These are phyloP conservation scores for Sphagnum fallax DNA, from an alignment of 228 moss, liverwort and hornwort genomes.

Conservation along the genomic window DNA sequence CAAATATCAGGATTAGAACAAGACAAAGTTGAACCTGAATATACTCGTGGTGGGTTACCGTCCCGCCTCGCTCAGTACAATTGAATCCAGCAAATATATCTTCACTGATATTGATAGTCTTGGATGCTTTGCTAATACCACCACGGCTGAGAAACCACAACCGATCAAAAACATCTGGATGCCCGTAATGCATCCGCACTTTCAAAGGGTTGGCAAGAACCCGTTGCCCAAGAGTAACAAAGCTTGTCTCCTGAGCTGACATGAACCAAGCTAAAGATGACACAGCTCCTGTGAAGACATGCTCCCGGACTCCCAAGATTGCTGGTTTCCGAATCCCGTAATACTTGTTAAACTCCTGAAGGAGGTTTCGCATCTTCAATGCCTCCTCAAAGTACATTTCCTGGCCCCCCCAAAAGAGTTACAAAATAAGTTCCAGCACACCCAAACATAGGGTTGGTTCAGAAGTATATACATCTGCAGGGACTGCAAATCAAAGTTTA, in stretches of 20 bases:
- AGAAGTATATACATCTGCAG: neutral
- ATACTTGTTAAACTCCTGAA: conserved; percentile 74
- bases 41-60: conserved; percentile 94
- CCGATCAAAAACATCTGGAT: conserved; percentile 97
- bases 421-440: neutral
- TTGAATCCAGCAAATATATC: conserved; percentile 97
- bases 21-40: conserved; percentile 55
- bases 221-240: conserved; percentile 96
- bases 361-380: conserved; percentile 86
- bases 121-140: conserved; percentile 94
- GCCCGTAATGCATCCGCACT: conserved; percentile 99
- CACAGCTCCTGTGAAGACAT: conserved; percentile 94
- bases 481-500: neutral
- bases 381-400: conserved; percentile 99
- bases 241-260: conserved; percentile 99
- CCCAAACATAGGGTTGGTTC: too few relatives aligned
- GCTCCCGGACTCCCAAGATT: conserved; percentile 94
- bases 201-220: conserved; percentile 92
- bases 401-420: conserved; percentile 14
- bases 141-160: conserved; percentile 94
- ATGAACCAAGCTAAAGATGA: conserved; percentile 98
- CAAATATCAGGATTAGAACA: neutral
- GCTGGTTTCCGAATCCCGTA: conserved; percentile 80
- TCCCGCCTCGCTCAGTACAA: conserved; percentile 88
- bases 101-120: conserved; percentile 97